phyloP scores from a whole-genome alignment of 2,329 filamentous ascomycete species.

The Colletotrichum ledebouriae region DNA sequence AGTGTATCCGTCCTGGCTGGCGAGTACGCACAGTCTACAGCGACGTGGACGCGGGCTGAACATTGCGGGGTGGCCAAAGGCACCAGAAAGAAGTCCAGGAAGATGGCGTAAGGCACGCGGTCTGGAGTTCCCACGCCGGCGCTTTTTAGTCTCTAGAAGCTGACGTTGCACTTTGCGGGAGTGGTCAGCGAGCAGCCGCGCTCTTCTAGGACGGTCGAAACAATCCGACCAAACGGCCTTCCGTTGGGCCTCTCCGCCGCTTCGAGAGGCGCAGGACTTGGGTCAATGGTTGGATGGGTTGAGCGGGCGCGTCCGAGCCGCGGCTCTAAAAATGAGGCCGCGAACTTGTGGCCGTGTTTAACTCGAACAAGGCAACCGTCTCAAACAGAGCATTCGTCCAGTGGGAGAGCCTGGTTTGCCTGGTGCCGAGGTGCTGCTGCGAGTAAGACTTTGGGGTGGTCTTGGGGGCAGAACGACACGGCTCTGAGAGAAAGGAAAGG shows the following conservation, averaged over 20 bases:
- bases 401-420: conserved; percentile 1
- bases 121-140: neutral
- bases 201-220: conserved; percentile 32
- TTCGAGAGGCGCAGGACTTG: conserved; percentile 34
- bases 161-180: conserved; percentile 19
- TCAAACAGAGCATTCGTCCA: conserved; percentile 28
- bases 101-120: neutral
- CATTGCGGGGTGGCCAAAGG: too few species aligned
- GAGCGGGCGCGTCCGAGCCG: conserved; percentile 37
- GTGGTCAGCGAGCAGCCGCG: conserved; percentile 9
- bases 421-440: too few species aligned
- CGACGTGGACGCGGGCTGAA: neutral
- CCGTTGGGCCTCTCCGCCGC: neutral
- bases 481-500: neutral
- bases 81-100: neutral
- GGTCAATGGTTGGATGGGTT: conserved; percentile 33
- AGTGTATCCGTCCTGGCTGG: conserved; percentile 31
- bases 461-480: neutral
- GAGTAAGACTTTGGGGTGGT: too few species aligned
- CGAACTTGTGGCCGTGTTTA: conserved; percentile 30
- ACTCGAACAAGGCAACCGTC: conserved; percentile 29
- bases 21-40: neutral
- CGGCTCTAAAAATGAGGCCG: conserved; percentile 36
- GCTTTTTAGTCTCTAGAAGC: conserved; percentile 11
- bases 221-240: conserved; percentile 17